Evolutionary conservation across 306 rosid genomes (phyloP).

Genomic region (Fragaria vesca): DNA sequence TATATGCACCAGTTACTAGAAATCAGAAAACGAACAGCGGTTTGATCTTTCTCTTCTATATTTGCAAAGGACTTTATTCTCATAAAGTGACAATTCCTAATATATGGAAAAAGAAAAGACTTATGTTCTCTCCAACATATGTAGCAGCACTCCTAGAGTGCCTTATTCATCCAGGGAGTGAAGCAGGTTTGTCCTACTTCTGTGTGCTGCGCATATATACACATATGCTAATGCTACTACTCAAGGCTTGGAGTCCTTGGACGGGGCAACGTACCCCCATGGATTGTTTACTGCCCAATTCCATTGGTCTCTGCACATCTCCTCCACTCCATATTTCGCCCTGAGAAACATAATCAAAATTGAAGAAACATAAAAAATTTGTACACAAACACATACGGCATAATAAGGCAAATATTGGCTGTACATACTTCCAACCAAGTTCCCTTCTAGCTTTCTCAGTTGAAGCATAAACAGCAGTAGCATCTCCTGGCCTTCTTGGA

Average conservation of each 20-base stretch:
- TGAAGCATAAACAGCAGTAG: constrained; percentile 87
- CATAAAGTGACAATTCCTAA: background rate
- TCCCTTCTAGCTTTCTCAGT: constrained; percentile 80
- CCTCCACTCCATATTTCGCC: constrained; percentile 59
- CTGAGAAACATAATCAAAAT: constrained; percentile 27
- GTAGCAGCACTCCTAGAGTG: background rate
- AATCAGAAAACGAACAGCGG: background rate
- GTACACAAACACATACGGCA: background rate
- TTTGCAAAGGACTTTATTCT: background rate
- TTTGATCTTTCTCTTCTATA: background rate
- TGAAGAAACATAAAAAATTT: background rate
- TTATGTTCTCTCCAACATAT: background rate
- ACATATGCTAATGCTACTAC: background rate
- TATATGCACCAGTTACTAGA: background rate
- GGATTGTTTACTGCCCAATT: constrained; percentile 92
- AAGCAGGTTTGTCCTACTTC: background rate
- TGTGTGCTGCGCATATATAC: background rate
- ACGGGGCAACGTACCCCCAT: constrained; percentile 51
- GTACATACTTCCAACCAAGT: constrained; percentile 79
- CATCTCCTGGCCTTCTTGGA: constrained; percentile 88
- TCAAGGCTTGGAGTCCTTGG: constrained; percentile 32
- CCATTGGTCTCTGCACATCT: constrained; percentile 99
- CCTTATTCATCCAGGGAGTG: background rate
- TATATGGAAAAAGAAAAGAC: background rate
- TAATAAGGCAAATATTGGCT: too few species aligned